Conservation (phyloP, 1,139 yeast species). For the Entelexis sorbosivorans region DNA sequence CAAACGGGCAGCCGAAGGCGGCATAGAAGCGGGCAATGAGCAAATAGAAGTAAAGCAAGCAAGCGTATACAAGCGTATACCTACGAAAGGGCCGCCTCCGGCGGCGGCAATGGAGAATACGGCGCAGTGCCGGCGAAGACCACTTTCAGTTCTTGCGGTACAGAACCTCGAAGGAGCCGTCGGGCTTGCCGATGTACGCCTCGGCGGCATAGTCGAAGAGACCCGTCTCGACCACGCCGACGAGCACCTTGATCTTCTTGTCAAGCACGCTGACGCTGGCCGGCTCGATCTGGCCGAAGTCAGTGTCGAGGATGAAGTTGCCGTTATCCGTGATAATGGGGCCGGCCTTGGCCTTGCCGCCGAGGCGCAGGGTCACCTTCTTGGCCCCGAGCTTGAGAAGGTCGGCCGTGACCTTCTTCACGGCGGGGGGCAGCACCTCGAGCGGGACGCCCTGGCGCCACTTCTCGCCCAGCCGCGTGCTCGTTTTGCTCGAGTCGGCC, state of each 20-base stretch:
- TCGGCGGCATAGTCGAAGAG: slow-evolving; percentile 64
- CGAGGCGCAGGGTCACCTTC: slow-evolving; percentile 61
- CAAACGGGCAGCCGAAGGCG: no score
- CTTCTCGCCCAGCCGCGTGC: slow-evolving; percentile 52
- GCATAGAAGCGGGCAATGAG: no score
- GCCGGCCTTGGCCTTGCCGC: slow-evolving; percentile 90
- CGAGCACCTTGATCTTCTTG: slow-evolving; percentile 53
- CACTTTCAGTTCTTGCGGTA: background rate
- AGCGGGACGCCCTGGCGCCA: slow-evolving; percentile 94
- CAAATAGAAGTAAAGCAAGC: no score
- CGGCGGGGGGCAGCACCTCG: slow-evolving; percentile 86
- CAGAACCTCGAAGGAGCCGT: slow-evolving; percentile 44
- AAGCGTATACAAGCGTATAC: no score
- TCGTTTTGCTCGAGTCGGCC: slow-evolving; percentile 83
- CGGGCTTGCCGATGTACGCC: slow-evolving; percentile 80
- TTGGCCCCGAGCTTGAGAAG: slow-evolving; percentile 55
- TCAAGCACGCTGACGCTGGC: slow-evolving; percentile 42
- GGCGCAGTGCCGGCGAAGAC: no score
- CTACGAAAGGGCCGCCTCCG: no score
- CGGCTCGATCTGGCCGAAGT: slow-evolving; percentile 74
- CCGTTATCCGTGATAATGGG: slow-evolving; percentile 97
- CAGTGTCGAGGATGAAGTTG: slow-evolving; percentile 86
- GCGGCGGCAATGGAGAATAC: background rate
- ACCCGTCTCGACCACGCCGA: slow-evolving; percentile 97
- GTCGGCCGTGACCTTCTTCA: slow-evolving; percentile 60